A percentile compares a stretch with the other conserved stretches of the same genome.
These are phyloP conservation scores for Cladobotryum protrusum DNA, from an alignment of 2,329 filamentous ascomycete species.

Conservation along the genomic window DNA sequence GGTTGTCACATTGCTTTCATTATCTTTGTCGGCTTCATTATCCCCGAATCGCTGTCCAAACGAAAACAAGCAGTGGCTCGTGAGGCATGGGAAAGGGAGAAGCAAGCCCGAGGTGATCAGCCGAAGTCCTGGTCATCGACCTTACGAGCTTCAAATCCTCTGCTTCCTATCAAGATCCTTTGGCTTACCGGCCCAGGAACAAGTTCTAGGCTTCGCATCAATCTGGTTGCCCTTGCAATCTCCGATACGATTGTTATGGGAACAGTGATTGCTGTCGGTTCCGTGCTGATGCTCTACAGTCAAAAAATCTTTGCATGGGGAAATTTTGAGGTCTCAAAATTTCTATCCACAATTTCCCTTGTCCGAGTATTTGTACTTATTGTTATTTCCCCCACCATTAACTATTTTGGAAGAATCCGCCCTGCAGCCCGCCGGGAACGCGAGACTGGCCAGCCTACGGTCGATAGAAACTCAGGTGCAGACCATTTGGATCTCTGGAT, in stretches of 20 bases:
- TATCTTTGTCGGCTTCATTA: slow-evolving; percentile 59
- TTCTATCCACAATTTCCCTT: slow-evolving; percentile 72
- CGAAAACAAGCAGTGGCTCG: slow-evolving; percentile 64
- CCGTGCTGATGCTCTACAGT: slow-evolving; percentile 79
- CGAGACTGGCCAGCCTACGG: slow-evolving; percentile 27
- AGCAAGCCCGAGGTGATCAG: slow-evolving; percentile 29
- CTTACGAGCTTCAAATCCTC: slow-evolving; percentile 54
- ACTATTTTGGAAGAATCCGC: slow-evolving; percentile 62
- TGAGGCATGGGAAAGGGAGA: slow-evolving; percentile 54
- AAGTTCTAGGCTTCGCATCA: slow-evolving; percentile 59
- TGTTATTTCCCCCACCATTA: slow-evolving; percentile 67
- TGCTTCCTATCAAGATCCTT: slow-evolving; percentile 72
- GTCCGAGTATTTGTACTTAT: slow-evolving; percentile 72
- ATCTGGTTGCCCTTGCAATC: slow-evolving; percentile 72
- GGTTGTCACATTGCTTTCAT: slow-evolving; percentile 70
- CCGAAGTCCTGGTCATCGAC: slow-evolving; percentile 24
- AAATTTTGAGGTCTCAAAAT: slow-evolving; percentile 71
- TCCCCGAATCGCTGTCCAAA: slow-evolving; percentile 80
- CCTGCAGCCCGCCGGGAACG: slow-evolving; percentile 38
- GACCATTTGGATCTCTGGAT: slow-evolving; percentile 72
- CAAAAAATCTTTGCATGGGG: slow-evolving; percentile 77
- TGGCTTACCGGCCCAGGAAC: slow-evolving; percentile 62
- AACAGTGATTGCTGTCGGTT: slow-evolving; percentile 70
- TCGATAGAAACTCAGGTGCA: slow-evolving; percentile 58
- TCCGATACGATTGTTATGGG: slow-evolving; percentile 80